Evolutionary conservation across 2,329 filamentous ascomycete species (phyloP), one percentile per base, ranked within the genome.

Genomic region (Fonsecaea nubica): DNA sequence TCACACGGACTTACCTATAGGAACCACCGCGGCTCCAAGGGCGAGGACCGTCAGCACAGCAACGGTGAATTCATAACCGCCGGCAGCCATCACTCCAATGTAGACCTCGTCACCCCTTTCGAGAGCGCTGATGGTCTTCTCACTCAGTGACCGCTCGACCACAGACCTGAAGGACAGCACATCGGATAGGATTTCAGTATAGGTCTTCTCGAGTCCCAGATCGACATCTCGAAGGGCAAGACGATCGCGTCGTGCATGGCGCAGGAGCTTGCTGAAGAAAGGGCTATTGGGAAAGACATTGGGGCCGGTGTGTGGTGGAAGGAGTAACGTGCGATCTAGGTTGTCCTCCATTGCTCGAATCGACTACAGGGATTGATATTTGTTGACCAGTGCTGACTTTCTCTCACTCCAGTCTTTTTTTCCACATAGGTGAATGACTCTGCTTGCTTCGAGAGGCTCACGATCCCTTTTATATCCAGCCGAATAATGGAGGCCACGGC

Each of bases 1-100:
- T 25, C 25, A 3, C 25, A 25, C 54, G 25, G 25, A 45, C 3
- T 50, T 42, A 58, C 33, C 75, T 73, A 13, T 76, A 72, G 9
- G 76, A 71, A 25, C 73, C 73, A n/a, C 78, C 9, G 80, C 81
- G 2, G 75, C 75, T 1, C 76, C 76, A 2, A 76, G 57, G 1
- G 74, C 74, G 13, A 77, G 67, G 33, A 77, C 74, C 0, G 73
- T 73, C 30, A 75, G 70, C 35, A 77, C 74, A 2, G 70, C 75
- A 9, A 76, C 76, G 1, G 74, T 69, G 33, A 76, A 77, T 48
- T 77, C 76, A 67, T 76, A 77, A 0, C 76, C 76, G 4, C 75
- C 76, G 0, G 75, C 74, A 1, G 73, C 75, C 7, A 77, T 48
- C 8, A 77, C 36, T 4, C 72, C 74, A 54, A 77, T 73, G 63